These are phyloP conservation scores for Pancytospora epiphaga DNA, from an alignment of 371 early-diverging fungal species.

Conservation along the genomic window DNA sequence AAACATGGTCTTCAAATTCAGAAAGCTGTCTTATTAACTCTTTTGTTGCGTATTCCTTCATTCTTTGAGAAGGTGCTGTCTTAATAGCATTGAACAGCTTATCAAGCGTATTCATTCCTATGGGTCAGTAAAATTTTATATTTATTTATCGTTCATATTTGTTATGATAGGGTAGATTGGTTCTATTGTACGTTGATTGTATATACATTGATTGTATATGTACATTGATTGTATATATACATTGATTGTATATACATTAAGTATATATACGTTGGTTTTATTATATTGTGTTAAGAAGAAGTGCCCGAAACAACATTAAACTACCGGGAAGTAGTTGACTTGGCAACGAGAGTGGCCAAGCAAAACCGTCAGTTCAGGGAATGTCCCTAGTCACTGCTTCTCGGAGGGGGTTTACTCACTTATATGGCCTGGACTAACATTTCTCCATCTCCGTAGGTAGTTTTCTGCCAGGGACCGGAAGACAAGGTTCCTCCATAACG, in stretches of 20 bases:
- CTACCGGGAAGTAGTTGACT: too few relatives aligned
- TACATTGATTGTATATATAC: background rate
- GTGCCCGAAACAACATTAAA: too few relatives aligned
- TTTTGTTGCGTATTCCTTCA: constrained; percentile 49
- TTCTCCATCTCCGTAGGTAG: too few relatives aligned
- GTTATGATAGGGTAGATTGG: background rate
- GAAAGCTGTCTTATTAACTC: constrained; percentile 37
- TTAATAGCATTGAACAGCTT: constrained; percentile 56
- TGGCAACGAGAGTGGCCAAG: too few relatives aligned
- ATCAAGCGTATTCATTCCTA: constrained; percentile 44
- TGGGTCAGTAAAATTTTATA: background rate
- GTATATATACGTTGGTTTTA: too few relatives aligned
- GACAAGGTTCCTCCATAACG: too few relatives aligned
- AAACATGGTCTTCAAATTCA: constrained; percentile 35
- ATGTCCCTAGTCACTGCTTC: too few relatives aligned
- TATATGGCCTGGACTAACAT: too few relatives aligned
- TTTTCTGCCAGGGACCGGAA: too few relatives aligned
- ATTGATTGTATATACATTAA: background rate
- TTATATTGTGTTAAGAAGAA: too few relatives aligned
- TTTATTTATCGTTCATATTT: background rate
- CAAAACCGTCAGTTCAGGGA: too few relatives aligned
- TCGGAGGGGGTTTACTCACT: too few relatives aligned
- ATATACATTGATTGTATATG: background rate
- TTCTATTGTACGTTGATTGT: background rate
- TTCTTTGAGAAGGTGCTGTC: constrained; percentile 24